Percentiles rank a stretch among this genome's conserved stretches.
Evolutionary conservation across 805 yeast species (phyloP).

Genomic region (Ogataea angusta): DNA sequence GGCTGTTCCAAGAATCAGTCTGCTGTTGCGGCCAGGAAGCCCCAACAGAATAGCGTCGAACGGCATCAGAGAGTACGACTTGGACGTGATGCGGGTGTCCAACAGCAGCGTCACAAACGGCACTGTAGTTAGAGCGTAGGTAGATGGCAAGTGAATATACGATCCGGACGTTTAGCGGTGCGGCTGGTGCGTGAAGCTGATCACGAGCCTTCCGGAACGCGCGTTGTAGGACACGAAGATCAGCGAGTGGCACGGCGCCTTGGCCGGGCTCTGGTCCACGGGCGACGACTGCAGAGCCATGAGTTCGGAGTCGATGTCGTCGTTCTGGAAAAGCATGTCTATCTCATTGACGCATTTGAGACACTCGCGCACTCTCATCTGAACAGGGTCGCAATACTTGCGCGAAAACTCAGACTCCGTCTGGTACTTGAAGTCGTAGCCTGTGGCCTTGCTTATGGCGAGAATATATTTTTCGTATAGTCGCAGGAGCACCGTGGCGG

Average conservation of each 20-base stretch:
- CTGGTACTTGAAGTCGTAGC: slow-evolving; percentile 28
- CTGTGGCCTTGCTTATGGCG: slow-evolving; percentile 29
- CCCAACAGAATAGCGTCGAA: slow-evolving; percentile 54
- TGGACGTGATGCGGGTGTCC: slow-evolving; percentile 5
- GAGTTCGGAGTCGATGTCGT: slow-evolving; percentile 23
- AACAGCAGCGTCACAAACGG: neutral
- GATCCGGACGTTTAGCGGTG: slow-evolving; percentile 14
- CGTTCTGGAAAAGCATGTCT: slow-evolving; percentile 18
- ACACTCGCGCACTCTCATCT: slow-evolving; percentile 20
- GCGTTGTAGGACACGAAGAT: slow-evolving; percentile 27
- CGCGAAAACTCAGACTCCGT: slow-evolving; percentile 16
- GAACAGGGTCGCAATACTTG: slow-evolving; percentile 8
- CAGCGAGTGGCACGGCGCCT: slow-evolving; percentile 25
- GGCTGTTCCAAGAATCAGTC: slow-evolving; percentile 44
- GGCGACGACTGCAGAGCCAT: slow-evolving; percentile 24
- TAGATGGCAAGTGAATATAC: neutral
- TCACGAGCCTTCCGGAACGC: slow-evolving; percentile 25
- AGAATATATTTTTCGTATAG: slow-evolving; percentile 29
- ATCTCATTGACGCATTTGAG: slow-evolving; percentile 22
- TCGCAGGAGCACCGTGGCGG: slow-evolving; percentile 21
- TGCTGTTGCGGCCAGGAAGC: slow-evolving; percentile 47
- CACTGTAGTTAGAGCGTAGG: slow-evolving; percentile 1
- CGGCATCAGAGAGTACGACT: slow-evolving; percentile 22
- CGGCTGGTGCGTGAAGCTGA: slow-evolving; percentile 30
- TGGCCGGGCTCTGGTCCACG: slow-evolving; percentile 8